Percentiles rank a stretch among this genome's conserved stretches.
phyloP scores from a whole-genome alignment of 345 rosid species.

The Boechera divaricarpa region DNA sequence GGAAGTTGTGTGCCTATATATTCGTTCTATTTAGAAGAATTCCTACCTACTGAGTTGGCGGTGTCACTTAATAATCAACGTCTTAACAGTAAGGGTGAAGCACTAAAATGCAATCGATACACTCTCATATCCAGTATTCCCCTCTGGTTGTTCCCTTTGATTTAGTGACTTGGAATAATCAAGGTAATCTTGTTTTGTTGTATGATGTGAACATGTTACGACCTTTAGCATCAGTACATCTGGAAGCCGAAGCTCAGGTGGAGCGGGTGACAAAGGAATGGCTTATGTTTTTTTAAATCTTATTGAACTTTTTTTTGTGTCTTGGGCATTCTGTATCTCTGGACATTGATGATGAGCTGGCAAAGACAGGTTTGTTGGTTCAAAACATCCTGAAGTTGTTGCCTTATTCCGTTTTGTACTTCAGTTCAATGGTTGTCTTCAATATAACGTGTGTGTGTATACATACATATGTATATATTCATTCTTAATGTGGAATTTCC shows the following conservation, averaged over 20 bases:
- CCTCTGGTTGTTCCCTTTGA: conserved; percentile 11
- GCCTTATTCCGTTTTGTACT: not conserved
- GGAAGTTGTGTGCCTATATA: conserved; percentile 33
- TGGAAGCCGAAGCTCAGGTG: conserved; percentile 19
- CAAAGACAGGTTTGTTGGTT: conserved; percentile 7
- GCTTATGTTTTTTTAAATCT: not conserved
- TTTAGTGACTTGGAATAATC: conserved; percentile 19
- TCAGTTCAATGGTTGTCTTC: conserved; percentile 6
- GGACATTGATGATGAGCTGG: not conserved
- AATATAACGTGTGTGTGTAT: not conserved
- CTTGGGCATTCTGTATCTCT: not conserved
- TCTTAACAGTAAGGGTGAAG: conserved; percentile 9
- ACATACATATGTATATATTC: not conserved
- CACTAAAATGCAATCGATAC: conserved; percentile 1
- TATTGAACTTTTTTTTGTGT: not conserved
- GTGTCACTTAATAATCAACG: conserved; percentile 19
- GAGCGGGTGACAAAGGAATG: not conserved
- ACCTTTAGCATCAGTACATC: conserved; percentile 20
- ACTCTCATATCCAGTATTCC: not conserved
- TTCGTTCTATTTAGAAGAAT: conserved; percentile 8
- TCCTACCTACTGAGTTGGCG: not conserved
- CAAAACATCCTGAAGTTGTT: not conserved
- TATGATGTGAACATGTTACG: conserved; percentile 16
- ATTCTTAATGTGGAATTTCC: not conserved
- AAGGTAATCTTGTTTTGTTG: conserved; percentile 10